A percentile compares a stretch with the other conserved stretches of the same genome.
phyloP scores from a whole-genome alignment of 495 filamentous ascomycete genomes.

The Trichocladium antarcticum region DNA sequence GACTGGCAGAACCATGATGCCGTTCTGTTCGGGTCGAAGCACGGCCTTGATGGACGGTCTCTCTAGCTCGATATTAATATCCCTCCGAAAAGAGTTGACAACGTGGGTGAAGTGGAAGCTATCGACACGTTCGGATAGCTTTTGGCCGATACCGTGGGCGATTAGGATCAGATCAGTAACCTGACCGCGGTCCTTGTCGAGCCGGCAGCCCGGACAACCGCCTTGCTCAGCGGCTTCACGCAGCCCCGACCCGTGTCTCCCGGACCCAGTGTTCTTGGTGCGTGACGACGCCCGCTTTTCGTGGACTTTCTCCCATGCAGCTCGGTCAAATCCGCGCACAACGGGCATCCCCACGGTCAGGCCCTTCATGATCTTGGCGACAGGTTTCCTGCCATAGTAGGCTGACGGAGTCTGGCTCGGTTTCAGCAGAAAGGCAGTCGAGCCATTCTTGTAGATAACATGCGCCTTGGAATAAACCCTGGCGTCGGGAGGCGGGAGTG shows the following conservation, averaged over 20 bases:
- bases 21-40: constrained; percentile 53
- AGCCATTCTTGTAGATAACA: constrained; percentile 70
- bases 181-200: constrained; percentile 52
- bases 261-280: constrained; percentile 33
- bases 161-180: constrained; percentile 83
- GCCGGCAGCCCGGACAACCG: constrained; percentile 40
- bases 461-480: constrained; percentile 55
- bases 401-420: constrained; percentile 68
- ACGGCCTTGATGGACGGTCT: constrained; percentile 60
- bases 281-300: constrained; percentile 28
- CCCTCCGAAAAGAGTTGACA: constrained; percentile 80
- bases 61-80: constrained; percentile 73
- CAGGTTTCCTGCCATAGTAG: constrained; percentile 64
- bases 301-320: constrained; percentile 65
- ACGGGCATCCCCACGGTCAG: constrained; percentile 73
- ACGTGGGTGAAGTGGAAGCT: constrained; percentile 95
- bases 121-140: constrained; percentile 88
- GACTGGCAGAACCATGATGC: constrained; percentile 47
- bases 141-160: constrained; percentile 93
- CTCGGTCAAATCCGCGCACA: constrained; percentile 72
- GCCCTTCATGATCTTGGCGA: constrained; percentile 76
- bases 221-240: constrained; percentile 22
- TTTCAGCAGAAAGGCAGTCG: constrained; percentile 66
- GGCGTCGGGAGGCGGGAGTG: constrained; percentile 18
- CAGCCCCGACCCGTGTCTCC: constrained; percentile 7